phyloP scores from a whole-genome alignment of 2,329 filamentous ascomycete species.

The Fonsecaea nubica region DNA sequence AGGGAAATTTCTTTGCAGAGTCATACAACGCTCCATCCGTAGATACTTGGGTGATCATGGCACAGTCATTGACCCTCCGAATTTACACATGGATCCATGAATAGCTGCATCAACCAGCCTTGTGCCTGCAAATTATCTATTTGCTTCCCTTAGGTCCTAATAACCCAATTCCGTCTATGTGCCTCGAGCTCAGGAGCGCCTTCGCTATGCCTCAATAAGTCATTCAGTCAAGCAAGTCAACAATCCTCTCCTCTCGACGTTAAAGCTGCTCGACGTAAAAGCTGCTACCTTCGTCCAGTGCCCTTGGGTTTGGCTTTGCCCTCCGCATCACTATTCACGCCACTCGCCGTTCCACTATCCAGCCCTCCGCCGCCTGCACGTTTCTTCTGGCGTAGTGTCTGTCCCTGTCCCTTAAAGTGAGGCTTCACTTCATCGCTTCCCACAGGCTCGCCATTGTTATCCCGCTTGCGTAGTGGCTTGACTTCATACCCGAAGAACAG shows the following conservation, averaged over 20 bases:
- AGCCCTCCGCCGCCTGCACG: slow-evolving; percentile 55
- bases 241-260: neutral
- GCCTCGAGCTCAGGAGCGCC: slow-evolving; percentile 19
- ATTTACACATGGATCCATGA: neutral
- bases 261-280: neutral
- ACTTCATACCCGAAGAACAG: slow-evolving; percentile 96
- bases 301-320: slow-evolving; percentile 26
- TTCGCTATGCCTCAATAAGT: slow-evolving; percentile 20
- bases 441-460: slow-evolving; percentile 71
- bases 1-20: too few species aligned
- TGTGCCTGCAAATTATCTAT: neutral
- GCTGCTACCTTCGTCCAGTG: slow-evolving; percentile 10
- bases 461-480: slow-evolving; percentile 82
- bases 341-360: slow-evolving; percentile 44
- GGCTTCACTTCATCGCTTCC: slow-evolving; percentile 68
- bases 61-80: neutral
- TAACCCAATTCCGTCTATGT: neutral
- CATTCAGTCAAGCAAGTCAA: neutral
- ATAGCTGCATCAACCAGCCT: neutral
- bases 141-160: neutral
- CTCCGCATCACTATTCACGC: slow-evolving; percentile 47
- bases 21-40: neutral
- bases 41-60: neutral
- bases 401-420: slow-evolving; percentile 83
- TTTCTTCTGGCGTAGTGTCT: slow-evolving; percentile 78